phyloP scores from a whole-genome alignment of 129 eudicot genomes.

The Ambrosia trifida region DNA sequence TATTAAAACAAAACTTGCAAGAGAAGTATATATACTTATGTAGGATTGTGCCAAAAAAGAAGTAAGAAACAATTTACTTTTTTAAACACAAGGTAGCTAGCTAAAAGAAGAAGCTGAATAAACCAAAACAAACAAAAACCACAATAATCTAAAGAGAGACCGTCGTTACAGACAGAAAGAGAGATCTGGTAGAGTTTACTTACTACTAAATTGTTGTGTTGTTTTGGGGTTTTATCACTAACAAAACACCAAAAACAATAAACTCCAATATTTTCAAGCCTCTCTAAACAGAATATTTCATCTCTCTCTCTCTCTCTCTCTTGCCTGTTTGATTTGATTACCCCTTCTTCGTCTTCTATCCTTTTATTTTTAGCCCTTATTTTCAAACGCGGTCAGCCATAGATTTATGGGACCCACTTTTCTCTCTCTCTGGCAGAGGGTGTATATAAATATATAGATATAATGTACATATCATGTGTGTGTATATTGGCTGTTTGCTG shows the following conservation, averaged over 20 bases:
- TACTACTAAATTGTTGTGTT: constrained; percentile 49
- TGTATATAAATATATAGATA: constrained; percentile 23
- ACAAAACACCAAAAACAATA: constrained; percentile 59
- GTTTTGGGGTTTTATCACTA: constrained; percentile 45
- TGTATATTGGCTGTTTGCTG: constrained; percentile 72
- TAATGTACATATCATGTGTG: constrained; percentile 22
- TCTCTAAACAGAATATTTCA: constrained; percentile 48
- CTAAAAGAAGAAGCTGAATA: constrained; percentile 34
- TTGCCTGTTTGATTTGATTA: constrained; percentile 27
- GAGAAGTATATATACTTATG: constrained; percentile 29
- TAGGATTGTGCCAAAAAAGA: constrained; percentile 51
- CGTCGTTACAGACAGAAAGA: constrained; percentile 44
- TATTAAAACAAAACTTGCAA: constrained; percentile 41
- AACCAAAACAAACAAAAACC: constrained; percentile 46
- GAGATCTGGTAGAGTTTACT: constrained; percentile 50
- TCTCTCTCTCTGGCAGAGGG: constrained; percentile 29
- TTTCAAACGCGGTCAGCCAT: constrained; percentile 83
- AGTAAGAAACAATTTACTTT: constrained; percentile 41
- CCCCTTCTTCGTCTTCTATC: constrained; percentile 46
- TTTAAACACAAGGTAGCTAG: constrained; percentile 29
- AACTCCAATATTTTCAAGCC: constrained; percentile 46
- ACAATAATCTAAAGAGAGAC: constrained; percentile 40
- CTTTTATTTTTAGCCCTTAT: constrained; percentile 44
- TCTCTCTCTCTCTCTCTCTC: constrained; percentile 29
- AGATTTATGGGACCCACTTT: constrained; percentile 53